Percentiles rank a stretch among this genome's conserved stretches.
phyloP scores from a whole-genome alignment of 495 filamentous ascomycete species.

The Thermothielavioides terrestris region DNA sequence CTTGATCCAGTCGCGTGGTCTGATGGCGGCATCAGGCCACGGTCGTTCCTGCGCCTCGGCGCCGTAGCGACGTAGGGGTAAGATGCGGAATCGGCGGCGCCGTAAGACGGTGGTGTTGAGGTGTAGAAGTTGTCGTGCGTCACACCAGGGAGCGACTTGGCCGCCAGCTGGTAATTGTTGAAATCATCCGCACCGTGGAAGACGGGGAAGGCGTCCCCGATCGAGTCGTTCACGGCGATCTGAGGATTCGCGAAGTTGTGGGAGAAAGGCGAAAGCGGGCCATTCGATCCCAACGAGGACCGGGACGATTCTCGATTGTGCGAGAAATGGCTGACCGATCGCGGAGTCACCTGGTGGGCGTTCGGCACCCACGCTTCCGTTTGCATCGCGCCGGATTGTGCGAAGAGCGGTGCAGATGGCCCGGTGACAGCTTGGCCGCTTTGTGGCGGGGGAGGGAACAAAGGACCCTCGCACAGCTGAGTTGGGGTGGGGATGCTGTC shows the following conservation, averaged over 20 bases:
- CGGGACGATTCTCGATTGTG: conserved; percentile 48
- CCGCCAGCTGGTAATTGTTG: conserved; percentile 34
- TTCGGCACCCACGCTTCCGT: conserved; percentile 34
- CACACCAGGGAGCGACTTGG: conserved; percentile 26
- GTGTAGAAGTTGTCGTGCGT: conserved; percentile 29
- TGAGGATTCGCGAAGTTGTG: conserved; percentile 45
- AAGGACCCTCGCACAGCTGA: conserved; percentile 22
- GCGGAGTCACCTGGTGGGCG: conserved; percentile 34
- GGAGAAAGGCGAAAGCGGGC: conserved; percentile 47
- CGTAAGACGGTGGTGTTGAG: conserved; percentile 22
- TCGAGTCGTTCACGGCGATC: conserved; percentile 40
- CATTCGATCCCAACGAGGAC: conserved; percentile 47
- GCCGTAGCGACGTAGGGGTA: conserved; percentile 23
- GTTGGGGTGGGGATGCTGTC: conserved; percentile 30
- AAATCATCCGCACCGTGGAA: conserved; percentile 28
- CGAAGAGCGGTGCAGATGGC: conserved; percentile 18
- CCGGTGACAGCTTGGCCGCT: conserved; percentile 21
- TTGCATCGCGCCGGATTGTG: conserved; percentile 33
- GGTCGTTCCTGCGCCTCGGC: conserved; percentile 28
- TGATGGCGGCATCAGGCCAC: conserved; percentile 28
- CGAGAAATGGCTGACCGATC: conserved; percentile 30
- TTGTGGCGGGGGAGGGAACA: conserved; percentile 24
- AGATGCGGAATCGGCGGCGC: conserved; percentile 13
- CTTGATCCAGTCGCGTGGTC: conserved; percentile 29
- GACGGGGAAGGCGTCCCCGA: conserved; percentile 30